Evolutionary conservation across 2,329 filamentous ascomycete genomes (phyloP).

Genomic region (Coccinonectria pachysandricola): DNA sequence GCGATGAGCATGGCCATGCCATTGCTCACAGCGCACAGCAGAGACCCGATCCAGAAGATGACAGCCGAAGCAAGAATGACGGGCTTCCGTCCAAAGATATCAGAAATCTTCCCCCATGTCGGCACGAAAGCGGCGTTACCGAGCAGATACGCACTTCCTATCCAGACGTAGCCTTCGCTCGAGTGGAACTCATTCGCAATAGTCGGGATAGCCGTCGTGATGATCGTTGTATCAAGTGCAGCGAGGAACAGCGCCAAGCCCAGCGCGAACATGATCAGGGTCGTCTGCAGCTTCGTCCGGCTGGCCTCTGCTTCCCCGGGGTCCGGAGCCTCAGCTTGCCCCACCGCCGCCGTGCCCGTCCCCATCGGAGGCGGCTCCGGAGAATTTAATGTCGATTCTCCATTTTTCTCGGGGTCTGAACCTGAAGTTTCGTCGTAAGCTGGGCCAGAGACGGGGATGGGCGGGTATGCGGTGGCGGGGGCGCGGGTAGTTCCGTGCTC

Average conservation of each 20-base stretch:
- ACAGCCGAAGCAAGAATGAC: slow-evolving; percentile 39
- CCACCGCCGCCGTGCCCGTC: too few relatives aligned
- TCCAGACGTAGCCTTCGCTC: slow-evolving; percentile 64
- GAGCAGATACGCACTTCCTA: slow-evolving; percentile 64
- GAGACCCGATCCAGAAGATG: slow-evolving; percentile 44
- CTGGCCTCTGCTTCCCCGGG: slow-evolving; percentile 26
- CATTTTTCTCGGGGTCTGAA: too few relatives aligned
- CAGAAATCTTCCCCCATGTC: slow-evolving; percentile 56
- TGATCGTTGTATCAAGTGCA: slow-evolving; percentile 49
- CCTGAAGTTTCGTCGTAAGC: too few relatives aligned
- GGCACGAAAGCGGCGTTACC: slow-evolving; percentile 57
- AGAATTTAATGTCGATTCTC: too few relatives aligned
- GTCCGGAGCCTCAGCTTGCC: too few relatives aligned
- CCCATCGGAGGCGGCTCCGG: too few relatives aligned
- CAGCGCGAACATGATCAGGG: slow-evolving; percentile 31
- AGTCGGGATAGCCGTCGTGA: slow-evolving; percentile 57
- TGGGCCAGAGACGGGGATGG: too few relatives aligned
- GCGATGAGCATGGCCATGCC: slow-evolving; percentile 44
- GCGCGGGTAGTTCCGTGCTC: too few relatives aligned
- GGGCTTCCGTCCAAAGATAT: slow-evolving; percentile 49
- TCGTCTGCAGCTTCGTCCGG: slow-evolving; percentile 28
- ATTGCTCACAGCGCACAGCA: slow-evolving; percentile 40
- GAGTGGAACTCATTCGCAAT: slow-evolving; percentile 55
- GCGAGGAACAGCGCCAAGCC: slow-evolving; percentile 40
- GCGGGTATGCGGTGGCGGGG: too few relatives aligned